Base-by-base conservation (phyloP, 1,284 basidiomycete species). In the Fereydounia khargensis region DNA sequence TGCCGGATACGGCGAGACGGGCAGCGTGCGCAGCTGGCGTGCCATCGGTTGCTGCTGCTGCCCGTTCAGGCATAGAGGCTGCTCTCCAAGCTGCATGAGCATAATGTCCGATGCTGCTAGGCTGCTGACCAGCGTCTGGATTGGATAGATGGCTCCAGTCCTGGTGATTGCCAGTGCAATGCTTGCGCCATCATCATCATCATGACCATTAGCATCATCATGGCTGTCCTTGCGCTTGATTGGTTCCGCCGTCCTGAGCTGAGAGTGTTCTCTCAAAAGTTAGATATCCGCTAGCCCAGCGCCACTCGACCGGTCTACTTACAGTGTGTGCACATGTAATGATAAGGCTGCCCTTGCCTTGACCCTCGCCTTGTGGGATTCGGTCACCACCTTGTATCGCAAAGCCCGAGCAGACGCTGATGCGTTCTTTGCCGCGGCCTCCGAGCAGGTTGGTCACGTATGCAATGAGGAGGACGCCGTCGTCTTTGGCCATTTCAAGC, bases 281-380 rank as follows among this genome's bases (percentile, higher is more conserved):
- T n/a, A n/a, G n/a, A n/a, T n/a, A n/a, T n/a, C n/a, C n/a, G n/a
- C n/a, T n/a, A n/a, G n/a, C n/a, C n/a, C n/a, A n/a, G n/a, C n/a
- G n/a, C n/a, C n/a, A n/a, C n/a, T n/a, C n/a, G n/a, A n/a, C n/a
- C n/a, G n/a, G n/a, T 5, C 13, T 5, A 48, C 43, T 47, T 20
- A 86, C 66, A 3, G 85, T 86, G 68, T 87, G 86, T 4, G 82
- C 83, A 59, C 85, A 87, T 1, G 83, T 83, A 11, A 86, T 66
- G 20, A 86, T 68, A 9, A 83, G 55, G 3, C 77, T 74, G 1
- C 65, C 71, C 11, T 42, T 52, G 20, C 80, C 78, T 3, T 69
- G 74, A 4, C 66, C 71, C 28, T 63, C 63, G 10, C 47, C 47
- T 2, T 31, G 27, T n/a, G 47, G 37, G 6, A 68, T 42, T 14